Base-by-base conservation (phyloP, 140 eudicot species). In the Bidens hawaiensis region DNA sequence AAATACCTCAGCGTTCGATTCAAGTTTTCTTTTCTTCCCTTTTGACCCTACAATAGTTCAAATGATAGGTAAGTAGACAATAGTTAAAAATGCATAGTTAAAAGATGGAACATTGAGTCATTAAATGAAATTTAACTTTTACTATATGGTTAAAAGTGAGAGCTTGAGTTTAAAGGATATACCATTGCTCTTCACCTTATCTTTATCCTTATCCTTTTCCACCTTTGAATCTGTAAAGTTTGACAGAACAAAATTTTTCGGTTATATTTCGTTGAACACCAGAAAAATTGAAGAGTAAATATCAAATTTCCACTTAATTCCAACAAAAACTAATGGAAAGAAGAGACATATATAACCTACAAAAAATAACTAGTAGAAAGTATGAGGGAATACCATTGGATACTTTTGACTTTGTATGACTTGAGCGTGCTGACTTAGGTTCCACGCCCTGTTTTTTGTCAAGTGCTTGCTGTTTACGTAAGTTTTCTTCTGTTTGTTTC, bases 11-110 rank as follows among this genome's bases (percentile, higher is more conserved):
- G 73, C 48, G 60, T 76, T 81, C 0, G 83, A 73, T 38, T 84
- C 95, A 72, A 64, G 65, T 82, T 91, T 91, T 30, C 93, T 87
- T 70, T 87, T 91, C 77, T 87, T 91, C 67, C 95, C 98, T 76
- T 85, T 91, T 45, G 76, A 36, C 43, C 69, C 96, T 91, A 74
- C 74, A 71, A 64, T 9, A 60, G 23, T 31, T 28, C 59, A 41
- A 43, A 62, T 21, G 24, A 52, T 22, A 70, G 51, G 61, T 23
- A 54, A 45, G 14, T 26, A 23, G 27, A 69, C 48, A 25, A 15
- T 10, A 23, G 40, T 58, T 47, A 58, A 12, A 27, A 36, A 33
- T 59, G 21, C 38, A 11, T 36, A 36, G 24, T 16, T 22, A 70
- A 52, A 53, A 25, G 21, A 5, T 53, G 60, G 57, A 53, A 53